Percentiles rank a stretch among this genome's conserved stretches.
Conservation (phyloP, 148 eudicot genomes). For the Chenopodium formosanum region DNA sequence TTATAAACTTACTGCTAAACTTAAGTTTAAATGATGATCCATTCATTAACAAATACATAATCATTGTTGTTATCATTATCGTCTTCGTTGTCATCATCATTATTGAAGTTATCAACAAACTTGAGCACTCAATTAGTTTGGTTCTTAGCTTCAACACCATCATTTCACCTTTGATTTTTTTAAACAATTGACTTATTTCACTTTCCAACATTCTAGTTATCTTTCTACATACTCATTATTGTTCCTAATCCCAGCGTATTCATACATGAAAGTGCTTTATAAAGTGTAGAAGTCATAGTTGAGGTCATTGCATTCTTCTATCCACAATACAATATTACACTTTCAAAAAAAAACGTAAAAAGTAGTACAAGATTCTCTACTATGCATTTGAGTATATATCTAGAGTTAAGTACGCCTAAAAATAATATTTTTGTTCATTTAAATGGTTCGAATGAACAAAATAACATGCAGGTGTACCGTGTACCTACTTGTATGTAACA, state of each 20-base stretch:
- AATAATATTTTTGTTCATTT: too few relatives aligned
- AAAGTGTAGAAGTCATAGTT: background rate
- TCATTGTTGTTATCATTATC: slow-evolving; percentile 26
- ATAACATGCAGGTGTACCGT: too few relatives aligned
- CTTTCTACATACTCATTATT: slow-evolving; percentile 7
- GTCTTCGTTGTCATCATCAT: slow-evolving; percentile 16
- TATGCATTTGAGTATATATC: too few relatives aligned
- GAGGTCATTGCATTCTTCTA: too few relatives aligned
- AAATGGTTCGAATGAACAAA: too few relatives aligned
- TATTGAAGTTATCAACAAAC: slow-evolving; percentile 3
- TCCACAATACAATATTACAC: too few relatives aligned
- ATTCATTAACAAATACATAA: slow-evolving; percentile 16
- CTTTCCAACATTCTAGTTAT: slow-evolving; percentile 10
- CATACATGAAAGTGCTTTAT: background rate
- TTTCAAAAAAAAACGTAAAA: too few relatives aligned
- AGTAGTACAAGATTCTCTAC: too few relatives aligned
- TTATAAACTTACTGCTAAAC: background rate
- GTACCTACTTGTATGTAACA: too few relatives aligned
- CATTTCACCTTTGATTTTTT: slow-evolving; percentile 13
- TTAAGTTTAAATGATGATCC: slow-evolving; percentile 13
- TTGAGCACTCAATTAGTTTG: slow-evolving; percentile 16
- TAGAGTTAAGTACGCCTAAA: too few relatives aligned
- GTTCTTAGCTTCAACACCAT: slow-evolving; percentile 18
- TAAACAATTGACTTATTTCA: background rate
- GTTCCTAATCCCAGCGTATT: background rate